phyloP scores from a whole-genome alignment of 768 basidiomycete species.

The Boletus fagicola region DNA sequence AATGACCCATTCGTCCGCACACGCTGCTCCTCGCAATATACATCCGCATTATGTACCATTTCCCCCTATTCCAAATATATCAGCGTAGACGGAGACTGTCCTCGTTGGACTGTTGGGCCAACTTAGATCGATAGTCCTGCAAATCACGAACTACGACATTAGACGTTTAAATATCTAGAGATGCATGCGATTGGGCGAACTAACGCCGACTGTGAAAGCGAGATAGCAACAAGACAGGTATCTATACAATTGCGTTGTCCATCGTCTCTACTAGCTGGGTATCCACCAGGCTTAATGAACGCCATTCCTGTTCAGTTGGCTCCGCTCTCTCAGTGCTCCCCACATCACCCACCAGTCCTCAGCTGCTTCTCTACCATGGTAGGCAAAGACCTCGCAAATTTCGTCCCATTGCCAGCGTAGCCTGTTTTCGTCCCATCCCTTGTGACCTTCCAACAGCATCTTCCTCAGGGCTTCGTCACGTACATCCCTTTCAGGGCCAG shows the following conservation, averaged over 20 bases:
- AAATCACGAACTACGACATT: background rate
- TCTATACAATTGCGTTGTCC: constrained; percentile 9
- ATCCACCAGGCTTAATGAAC: constrained; percentile 12
- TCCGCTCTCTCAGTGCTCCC: constrained; percentile 47
- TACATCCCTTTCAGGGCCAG: constrained; percentile 44
- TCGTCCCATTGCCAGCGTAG: constrained; percentile 55
- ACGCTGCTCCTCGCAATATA: constrained; percentile 13
- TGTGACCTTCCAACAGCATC: constrained; percentile 29
- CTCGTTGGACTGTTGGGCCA: background rate
- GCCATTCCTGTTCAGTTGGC: constrained; percentile 16
- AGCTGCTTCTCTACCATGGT: constrained; percentile 55
- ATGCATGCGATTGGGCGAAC: background rate
- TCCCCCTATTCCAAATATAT: background rate
- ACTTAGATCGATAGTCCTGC: background rate
- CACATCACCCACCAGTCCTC: constrained; percentile 69
- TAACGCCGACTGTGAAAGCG: background rate
- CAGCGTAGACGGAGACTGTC: background rate
- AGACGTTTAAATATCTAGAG: background rate
- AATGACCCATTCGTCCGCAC: background rate
- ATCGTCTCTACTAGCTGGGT: background rate
- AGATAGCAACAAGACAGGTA: constrained; percentile 1
- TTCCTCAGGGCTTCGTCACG: constrained; percentile 40
- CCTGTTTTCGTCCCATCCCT: constrained; percentile 48
- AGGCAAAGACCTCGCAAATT: constrained; percentile 51
- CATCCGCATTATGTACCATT: constrained; percentile 17